These are phyloP conservation scores for Colletotrichum sp. DNA, from an alignment of 2,329 filamentous ascomycete genomes.

Conservation along the genomic window DNA sequence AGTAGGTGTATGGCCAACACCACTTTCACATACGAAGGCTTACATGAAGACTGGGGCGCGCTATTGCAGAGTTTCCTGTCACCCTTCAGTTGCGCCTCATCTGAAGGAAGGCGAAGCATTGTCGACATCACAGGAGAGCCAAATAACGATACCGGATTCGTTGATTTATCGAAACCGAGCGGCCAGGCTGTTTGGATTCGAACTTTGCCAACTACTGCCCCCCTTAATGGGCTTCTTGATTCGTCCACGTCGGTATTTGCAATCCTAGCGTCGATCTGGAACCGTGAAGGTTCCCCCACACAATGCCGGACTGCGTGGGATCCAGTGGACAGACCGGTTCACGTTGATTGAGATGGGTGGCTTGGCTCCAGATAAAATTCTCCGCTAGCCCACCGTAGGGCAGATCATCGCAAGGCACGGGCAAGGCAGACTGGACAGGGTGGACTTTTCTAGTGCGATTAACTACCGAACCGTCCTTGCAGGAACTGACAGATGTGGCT, in stretches of 20 bases:
- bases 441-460: neutral
- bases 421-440: conserved; percentile 1
- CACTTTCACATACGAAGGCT: neutral
- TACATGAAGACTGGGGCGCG: neutral
- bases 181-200: neutral
- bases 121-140: neutral
- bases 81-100: neutral
- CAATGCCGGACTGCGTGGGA: neutral
- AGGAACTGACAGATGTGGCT: neutral
- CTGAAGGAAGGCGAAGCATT: neutral
- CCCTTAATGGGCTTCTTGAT: neutral
- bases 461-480: neutral
- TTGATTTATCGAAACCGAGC: conserved; percentile 1
- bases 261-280: conserved; percentile 5
- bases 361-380: conserved; percentile 12
- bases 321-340: neutral
- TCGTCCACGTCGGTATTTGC: neutral
- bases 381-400: neutral
- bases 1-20: neutral
- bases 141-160: neutral
- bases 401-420: conserved; percentile 2
- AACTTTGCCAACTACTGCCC: neutral
- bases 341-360: neutral
- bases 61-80: neutral
- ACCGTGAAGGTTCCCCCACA: neutral